These are phyloP conservation scores for Chionographis japonica DNA, from an alignment of 106 monocot species.

Conservation along the genomic window DNA sequence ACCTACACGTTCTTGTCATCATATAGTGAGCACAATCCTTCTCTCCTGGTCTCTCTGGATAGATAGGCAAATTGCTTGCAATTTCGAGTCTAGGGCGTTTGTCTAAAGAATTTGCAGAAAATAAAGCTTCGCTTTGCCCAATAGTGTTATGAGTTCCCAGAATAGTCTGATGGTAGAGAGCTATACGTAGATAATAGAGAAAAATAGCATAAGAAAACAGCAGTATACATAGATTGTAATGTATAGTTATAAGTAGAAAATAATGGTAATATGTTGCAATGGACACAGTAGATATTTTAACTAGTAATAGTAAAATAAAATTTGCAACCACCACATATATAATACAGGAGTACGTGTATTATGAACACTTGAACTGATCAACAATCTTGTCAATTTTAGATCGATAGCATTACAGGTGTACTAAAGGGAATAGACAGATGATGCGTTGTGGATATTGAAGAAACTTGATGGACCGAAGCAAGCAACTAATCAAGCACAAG, in stretches of 20 bases:
- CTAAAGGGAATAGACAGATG: too few relatives aligned
- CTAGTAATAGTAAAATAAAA: too few relatives aligned
- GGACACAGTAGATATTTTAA: too few relatives aligned
- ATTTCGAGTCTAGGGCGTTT: constrained; percentile 47
- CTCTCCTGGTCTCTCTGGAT: constrained; percentile 41
- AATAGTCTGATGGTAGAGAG: constrained; percentile 46
- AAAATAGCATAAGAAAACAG: constrained; percentile 38
- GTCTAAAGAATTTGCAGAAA: constrained; percentile 41
- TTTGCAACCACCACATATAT: too few relatives aligned
- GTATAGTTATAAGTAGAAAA: background rate
- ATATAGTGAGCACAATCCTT: constrained; percentile 58
- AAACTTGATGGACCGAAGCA: too few relatives aligned
- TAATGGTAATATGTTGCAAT: background rate
- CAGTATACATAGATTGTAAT: background rate
- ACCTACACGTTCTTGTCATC: constrained; percentile 60
- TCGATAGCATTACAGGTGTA: too few relatives aligned
- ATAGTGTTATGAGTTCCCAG: constrained; percentile 46
- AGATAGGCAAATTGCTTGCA: constrained; percentile 44
- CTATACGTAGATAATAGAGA: constrained; percentile 51
- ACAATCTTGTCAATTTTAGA: too few relatives aligned
- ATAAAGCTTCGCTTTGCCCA: constrained; percentile 45
- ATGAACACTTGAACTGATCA: too few relatives aligned
- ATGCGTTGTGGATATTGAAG: too few relatives aligned
- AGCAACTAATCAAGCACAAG: too few relatives aligned
- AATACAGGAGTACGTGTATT: too few relatives aligned